Base-by-base conservation (phyloP, 208 protist species). In the Trypanosoma congolense region DNA sequence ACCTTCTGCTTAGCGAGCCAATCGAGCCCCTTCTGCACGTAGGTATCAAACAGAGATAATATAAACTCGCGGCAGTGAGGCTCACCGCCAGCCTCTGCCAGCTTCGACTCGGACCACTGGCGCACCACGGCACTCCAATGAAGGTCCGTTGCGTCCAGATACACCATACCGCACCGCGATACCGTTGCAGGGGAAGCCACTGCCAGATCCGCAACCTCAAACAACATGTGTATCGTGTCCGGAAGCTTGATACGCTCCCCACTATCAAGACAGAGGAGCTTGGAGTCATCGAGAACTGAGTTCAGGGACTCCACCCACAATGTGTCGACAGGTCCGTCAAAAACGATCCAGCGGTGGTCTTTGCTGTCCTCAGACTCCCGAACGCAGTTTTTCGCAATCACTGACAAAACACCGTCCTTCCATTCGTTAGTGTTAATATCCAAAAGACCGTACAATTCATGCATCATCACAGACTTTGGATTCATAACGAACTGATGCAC, bases 281-380 rank as follows among this genome's bases (percentile, higher is more conserved):
- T 98, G 61, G 96, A 98, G 78, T 99, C 97, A 74, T 99, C 97
- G 22, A 99, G 84, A 21, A 98, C 96, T 12, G 96, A 97, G 86
- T 99, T 99, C 66, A 99, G 91, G 35, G 96, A 98, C 80, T 99
- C 98, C 66, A 99, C 98, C 97, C 98, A 99, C 3, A 99, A 65
- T 19, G 98, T 97, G 75, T 99, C 98, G 2, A 99, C 98, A 36
- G 97, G 98, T 25, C 97, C 97, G 70, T 99, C 98, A 82, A 98
- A 98, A 43, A 99, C 87, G 47, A 99, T 95, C 95, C 95, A 99
- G 49, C 98, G 91, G 66, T 93, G 85, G 60, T 96, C 80, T 2
- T 75, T 73, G 51, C 55, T 91, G 9, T 58, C 29, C 54, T 96
- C 90, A 16, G 86, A 77, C 36, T 90, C 81, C 0, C 79, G 75